Base-by-base conservation (phyloP, 441 rosid species). In the Bruguiera hainesii region DNA sequence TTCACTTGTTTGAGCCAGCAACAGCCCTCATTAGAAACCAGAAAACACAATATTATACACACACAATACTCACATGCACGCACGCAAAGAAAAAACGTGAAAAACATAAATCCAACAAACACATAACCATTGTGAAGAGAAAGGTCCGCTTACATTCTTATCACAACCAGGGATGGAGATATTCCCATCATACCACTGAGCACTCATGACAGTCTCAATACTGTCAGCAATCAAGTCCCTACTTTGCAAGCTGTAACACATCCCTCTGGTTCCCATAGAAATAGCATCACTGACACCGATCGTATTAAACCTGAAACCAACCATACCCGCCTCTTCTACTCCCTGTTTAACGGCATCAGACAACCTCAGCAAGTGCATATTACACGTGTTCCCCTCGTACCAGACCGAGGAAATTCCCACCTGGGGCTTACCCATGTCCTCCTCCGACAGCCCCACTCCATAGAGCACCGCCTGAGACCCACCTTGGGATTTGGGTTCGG, bases 141-240 rank as follows among this genome's bases (percentile, higher is more conserved):
- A 19, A 18, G 21, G 58, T 58, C 8, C 50, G 71, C 90, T 85
- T 67, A 89, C 98, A 82, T 94, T 94, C 80, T 94, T 94, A 69
- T 94, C 99, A 68, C 99, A 94, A 1, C 99, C 99, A 58, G 99
- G 99, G 64, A 94, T 91, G 65, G 99, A 91, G 63, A 94, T 89
- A 68, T 94, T 94, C 28, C 89, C 99, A 76, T 94, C 99, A 59
- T 91, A 94, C 98, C 98, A 94, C 65, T 94, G 98, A 55, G 98
- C 98, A 70, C 97, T 87, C 97, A 94, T 91, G 15, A 91, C 98
- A 62, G 99, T 89, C 88, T 94, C 99, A 19, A 94, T 88, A 68
- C 98, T 94, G 65, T 94, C 99, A 68, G 99, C 97, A 81, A 94
- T 94, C 86, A 94, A 85, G 77, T 94, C 99, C 79, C 99, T 81